Evolutionary conservation across 2,329 filamentous ascomycete species (phyloP), one percentile per base, ranked within the genome.

Genomic region (Cryphonectria carpinicola): DNA sequence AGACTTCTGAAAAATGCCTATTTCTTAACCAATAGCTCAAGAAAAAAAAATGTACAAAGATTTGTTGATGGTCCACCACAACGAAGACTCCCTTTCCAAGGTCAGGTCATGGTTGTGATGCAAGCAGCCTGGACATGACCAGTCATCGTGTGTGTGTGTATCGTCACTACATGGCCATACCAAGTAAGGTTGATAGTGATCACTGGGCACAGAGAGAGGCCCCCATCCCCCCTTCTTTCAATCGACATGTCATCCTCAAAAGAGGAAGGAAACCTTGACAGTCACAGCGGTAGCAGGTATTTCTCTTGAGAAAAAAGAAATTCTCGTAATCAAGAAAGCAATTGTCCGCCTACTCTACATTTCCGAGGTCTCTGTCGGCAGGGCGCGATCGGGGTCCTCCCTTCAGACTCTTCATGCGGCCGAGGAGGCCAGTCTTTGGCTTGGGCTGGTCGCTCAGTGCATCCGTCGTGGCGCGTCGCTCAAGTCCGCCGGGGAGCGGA

Each of bases 341-440:
- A 11, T 10, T 39, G 61, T 25, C 37, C 43, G 61, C 65, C 70
- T 72, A 72, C 54, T 35, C 63, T 58, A 49, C 60, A 32, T 68
- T 49, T 52, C 46, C 62, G 19, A 22, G 35, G 63, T 72, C 41
- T 54, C 61, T 68, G 66, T 72, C 69, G 13, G 49, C 35, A 46
- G 71, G 71, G 65, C 71, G 71, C 56, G 70, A 71, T 39, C 71
- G 71, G 35, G 71, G 86, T 43, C 89, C 89, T 66, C 91, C 91
- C 84, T 93, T 95, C 81, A 96, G 82, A 80, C 91, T 94, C 86
- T 93, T 94, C 83, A 96, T 93, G 68, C 93, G 88, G 67, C 88
- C 92, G 73, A 97, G 79, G 73, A 97, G 90, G 1, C 93, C 92
- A 63, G 87, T 87, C 61, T 83, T 82, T 64, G 83, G 75, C 81